Conservation (phyloP, 345 rosid species). For the Arabidopsis suecica region DNA sequence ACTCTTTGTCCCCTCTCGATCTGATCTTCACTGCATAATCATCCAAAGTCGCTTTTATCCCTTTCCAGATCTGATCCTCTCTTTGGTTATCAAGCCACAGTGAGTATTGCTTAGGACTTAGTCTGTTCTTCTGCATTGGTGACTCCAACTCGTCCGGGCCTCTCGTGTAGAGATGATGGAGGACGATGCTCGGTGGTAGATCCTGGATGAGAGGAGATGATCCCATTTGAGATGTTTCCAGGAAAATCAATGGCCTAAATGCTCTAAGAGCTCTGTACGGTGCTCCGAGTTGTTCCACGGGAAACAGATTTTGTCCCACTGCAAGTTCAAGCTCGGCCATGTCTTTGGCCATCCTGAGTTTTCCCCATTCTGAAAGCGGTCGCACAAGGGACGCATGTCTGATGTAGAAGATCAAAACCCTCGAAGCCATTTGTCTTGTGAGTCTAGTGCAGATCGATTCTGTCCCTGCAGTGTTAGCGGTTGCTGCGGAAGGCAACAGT, state of each 20-base stretch:
- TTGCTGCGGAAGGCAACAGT: constrained; percentile 75
- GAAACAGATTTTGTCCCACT: constrained; percentile 91
- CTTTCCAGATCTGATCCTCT: constrained; percentile 99
- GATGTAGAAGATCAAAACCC: constrained; percentile 87
- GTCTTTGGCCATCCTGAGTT: constrained; percentile 94
- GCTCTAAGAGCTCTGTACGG: constrained; percentile 97
- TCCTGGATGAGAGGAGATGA: constrained; percentile 89
- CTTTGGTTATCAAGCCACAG: constrained; percentile 95
- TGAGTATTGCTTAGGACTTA: constrained; percentile 82
- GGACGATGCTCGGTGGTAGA: constrained; percentile 82
- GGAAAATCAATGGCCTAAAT: constrained; percentile 86
- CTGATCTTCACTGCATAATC: constrained; percentile 82
- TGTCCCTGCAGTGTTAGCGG: constrained; percentile 57
- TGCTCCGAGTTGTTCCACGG: constrained; percentile 96
- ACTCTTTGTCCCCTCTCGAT: constrained; percentile 96
- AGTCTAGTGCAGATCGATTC: constrained; percentile 95
- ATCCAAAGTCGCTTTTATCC: constrained; percentile 90
- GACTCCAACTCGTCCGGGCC: constrained; percentile 92
- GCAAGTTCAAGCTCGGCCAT: constrained; percentile 99
- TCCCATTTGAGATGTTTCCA: constrained; percentile 86
- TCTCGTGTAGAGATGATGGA: constrained; percentile 92
- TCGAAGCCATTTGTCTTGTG: constrained; percentile 82
- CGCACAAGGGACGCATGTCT: constrained; percentile 93
- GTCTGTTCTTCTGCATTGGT: constrained; percentile 86
- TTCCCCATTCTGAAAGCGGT: constrained; percentile 97